Evolutionary conservation across 2,329 filamentous ascomycete species (phyloP).

Genomic region (Chaetomium olivaceum): DNA sequence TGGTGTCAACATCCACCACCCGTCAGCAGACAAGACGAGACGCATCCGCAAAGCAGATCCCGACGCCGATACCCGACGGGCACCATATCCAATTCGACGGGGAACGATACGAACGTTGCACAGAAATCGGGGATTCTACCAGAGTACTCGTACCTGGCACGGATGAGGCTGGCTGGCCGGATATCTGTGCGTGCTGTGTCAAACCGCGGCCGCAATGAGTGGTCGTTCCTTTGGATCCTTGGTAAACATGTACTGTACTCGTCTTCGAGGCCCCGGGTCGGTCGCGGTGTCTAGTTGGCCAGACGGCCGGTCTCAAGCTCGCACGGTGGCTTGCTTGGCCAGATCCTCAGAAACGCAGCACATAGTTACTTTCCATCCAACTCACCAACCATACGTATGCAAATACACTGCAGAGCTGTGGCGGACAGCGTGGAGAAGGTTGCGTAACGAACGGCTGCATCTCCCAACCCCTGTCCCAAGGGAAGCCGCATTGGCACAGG

Average conservation of each 20-base stretch:
- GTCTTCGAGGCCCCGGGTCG: neutral
- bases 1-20: neutral
- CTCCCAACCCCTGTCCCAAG: conserved; percentile 13
- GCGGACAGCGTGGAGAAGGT: neutral
- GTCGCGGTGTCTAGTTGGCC: neutral
- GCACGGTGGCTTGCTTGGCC: neutral
- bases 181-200: neutral
- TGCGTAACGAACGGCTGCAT: neutral
- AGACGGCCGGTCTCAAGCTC: neutral
- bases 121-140: neutral
- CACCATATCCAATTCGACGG: neutral
- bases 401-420: neutral
- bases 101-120: conserved; percentile 1
- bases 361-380: neutral
- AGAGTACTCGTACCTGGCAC: too few relatives aligned
- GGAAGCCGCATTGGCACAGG: conserved; percentile 20
- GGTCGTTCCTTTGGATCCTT: neutral
- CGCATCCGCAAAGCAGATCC: neutral
- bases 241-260: neutral
- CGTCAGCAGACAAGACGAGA: neutral
- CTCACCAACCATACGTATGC: neutral
- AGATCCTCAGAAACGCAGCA: neutral
- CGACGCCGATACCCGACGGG: conserved; percentile 8
- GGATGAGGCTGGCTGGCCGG: too few relatives aligned
- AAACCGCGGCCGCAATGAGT: neutral